phyloP scores from a whole-genome alignment of 176 grass and related monocot species.

The Hordeum vulgare region MorexV3_pseudomolecules_assembly NC_058522.1:571020693-571021192 shows the following conservation, averaged over 20 bases:
- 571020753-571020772: constrained; percentile 4
- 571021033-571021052: background rate
- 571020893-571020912: background rate
- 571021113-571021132: background rate
- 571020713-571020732: background rate
- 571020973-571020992: background rate
- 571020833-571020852: too few species aligned
- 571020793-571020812: background rate
- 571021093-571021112: background rate
- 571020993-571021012: background rate
- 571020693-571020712: background rate
- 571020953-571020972: too few species aligned
- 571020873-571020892: background rate
- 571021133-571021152: background rate
- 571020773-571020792: constrained; percentile 11
- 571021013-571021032: background rate
- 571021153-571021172: constrained; percentile 16
- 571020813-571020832: background rate
- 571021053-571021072: too few species aligned
- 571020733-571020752: constrained; percentile 3
- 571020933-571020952: background rate
- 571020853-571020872: background rate
- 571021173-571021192: constrained; percentile 11
- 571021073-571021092: background rate
- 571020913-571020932: background rate